Evolutionary conservation across 2,329 filamentous ascomycete species (phyloP), one percentile per base, ranked within the genome.

Genomic region (Alternaria sp.): DNA sequence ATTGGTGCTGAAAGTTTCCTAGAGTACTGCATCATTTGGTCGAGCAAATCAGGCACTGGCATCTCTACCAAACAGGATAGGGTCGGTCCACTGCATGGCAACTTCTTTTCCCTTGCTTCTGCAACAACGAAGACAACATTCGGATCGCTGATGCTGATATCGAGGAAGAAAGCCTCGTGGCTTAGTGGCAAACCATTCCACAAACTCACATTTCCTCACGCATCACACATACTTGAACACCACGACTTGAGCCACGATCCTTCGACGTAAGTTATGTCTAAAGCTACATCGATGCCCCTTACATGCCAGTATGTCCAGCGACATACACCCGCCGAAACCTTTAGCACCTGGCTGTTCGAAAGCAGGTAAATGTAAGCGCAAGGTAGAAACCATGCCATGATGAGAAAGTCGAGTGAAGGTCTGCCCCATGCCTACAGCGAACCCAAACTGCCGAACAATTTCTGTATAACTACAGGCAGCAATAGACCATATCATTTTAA

Each of bases 301-400:
- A 21, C 39, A 56, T 45, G 37, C 21, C 48, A 48, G 40, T 56
- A 54, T 56, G 44, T 54, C 51, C 49, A 54, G 29, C 23, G 37
- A 51, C 34, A 24, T 26, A 31, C 29, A 52, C 13, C 42, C 42
- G 21, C 51, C 17, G 31, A 13, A 41, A 9, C 11, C 29, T 11
- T 33, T 17, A 28, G 23, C 46, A 36, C 31, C 21, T 41, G n/a
- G 45, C 52, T 57, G 53, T 45, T 51, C 44, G 34, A 49, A 17
- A 50, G 34, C 24, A 34, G 44, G 45, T 51, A 31, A 40, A 45
- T 39, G 28, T 17, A 44, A 29, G 24, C 8, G 39, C 29, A 52
- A 39, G 21, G 33, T 31, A 53, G 36, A 54, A 33, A 26, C 56
- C 49, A 50, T 49, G 37, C 21, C 23, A 14, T 40, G 8, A 36